Percentiles rank a stretch among this genome's conserved stretches.
Evolutionary conservation across 345 rosid genomes (phyloP).

Genomic region (Combretum micranthum): DNA sequence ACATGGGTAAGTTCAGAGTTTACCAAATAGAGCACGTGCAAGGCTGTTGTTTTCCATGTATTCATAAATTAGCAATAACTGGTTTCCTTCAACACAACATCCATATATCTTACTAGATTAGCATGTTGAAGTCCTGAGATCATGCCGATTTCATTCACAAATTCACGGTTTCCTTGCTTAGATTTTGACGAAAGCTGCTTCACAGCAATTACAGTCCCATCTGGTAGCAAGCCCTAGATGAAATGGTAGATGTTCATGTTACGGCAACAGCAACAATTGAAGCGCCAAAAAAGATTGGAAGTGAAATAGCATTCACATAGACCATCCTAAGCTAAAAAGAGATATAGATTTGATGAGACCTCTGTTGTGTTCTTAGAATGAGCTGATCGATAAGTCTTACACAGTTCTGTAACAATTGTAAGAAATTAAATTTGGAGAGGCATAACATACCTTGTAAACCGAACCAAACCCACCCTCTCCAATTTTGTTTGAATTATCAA

Average conservation of each 20-base stretch:
- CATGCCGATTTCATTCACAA: conserved; percentile 69
- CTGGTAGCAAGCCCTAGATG: conserved; percentile 58
- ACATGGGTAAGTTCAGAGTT: neutral
- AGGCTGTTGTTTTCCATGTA: conserved; percentile 73
- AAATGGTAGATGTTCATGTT: no score
- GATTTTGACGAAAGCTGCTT: conserved; percentile 70
- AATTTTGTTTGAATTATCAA: conserved; percentile 45
- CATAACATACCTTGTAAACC: conserved; percentile 48
- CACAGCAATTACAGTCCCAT: conserved; percentile 65
- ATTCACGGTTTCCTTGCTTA: conserved; percentile 73
- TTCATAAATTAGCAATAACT: conserved; percentile 58
- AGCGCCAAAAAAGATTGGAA: no score
- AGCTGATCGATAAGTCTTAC: no score
- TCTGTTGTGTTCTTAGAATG: no score
- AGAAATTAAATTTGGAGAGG: no score
- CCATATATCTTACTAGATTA: conserved; percentile 71
- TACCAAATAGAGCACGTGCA: conserved; percentile 61
- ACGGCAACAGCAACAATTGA: neutral
- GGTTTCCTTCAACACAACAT: conserved; percentile 75
- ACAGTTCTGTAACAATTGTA: no score
- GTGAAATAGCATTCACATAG: no score
- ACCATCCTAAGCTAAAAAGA: no score
- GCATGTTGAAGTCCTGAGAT: conserved; percentile 76
- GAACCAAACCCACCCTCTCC: conserved; percentile 87
- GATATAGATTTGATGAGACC: no score